Percentiles rank a stretch among this genome's conserved stretches.
phyloP scores from a whole-genome alignment of 371 early-diverging fungal genomes.

The Mortierella sp. region DNA sequence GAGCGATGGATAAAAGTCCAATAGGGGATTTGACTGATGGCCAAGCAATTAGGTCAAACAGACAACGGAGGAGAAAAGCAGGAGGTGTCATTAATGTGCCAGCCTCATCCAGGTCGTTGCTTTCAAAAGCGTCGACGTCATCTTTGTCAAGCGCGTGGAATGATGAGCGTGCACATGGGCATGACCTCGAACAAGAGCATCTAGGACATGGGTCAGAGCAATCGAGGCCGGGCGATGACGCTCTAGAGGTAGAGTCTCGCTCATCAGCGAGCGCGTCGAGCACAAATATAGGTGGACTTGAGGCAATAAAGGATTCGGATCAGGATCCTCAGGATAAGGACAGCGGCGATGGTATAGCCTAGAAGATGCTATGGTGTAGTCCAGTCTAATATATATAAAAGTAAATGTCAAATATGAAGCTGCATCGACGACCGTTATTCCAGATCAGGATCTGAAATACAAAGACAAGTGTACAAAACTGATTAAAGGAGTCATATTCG shows the following conservation, averaged over 20 bases:
- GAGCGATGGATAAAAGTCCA: slow-evolving; percentile 8
- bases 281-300: neutral
- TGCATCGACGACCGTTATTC: neutral
- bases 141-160: slow-evolving; percentile 32
- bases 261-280: neutral
- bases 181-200: neutral
- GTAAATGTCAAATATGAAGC: slow-evolving; percentile 14
- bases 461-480: neutral
- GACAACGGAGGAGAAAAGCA: slow-evolving; percentile 43
- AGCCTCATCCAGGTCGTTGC: slow-evolving; percentile 14
- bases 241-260: neutral
- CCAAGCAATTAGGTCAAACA: neutral
- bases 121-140: slow-evolving; percentile 19
- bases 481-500: neutral
- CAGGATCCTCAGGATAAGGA: neutral
- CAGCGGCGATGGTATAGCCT: neutral
- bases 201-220: neutral
- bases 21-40: slow-evolving; percentile 2
- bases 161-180: neutral
- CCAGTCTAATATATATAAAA: slow-evolving; percentile 5
- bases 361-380: neutral
- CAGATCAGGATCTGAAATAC: neutral
- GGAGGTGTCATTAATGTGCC: slow-evolving; percentile 40
- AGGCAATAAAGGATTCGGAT: neutral
- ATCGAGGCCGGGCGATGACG: neutral